Evolutionary conservation across 495 filamentous ascomycete genomes (phyloP), one percentile per base, ranked within the genome.

Genomic region (Daldinia childiae): DNA sequence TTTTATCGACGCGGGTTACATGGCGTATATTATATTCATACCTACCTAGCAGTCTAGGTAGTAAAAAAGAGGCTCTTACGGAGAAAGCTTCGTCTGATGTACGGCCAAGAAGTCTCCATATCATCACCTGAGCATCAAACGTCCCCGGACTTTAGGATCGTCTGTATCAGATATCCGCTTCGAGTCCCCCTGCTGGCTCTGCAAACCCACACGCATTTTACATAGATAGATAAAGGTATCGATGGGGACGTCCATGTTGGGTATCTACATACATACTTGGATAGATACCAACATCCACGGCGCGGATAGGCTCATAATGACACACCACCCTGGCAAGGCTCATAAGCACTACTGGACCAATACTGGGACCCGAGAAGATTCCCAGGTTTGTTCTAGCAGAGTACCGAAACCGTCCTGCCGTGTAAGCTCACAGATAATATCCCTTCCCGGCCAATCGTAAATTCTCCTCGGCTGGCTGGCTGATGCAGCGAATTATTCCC

Each of bases 401-500:
- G 72, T 71, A 74, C 72, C 72, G 68, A 74, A 71, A 71, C 63
- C 67, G 67, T 67, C 58, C 63, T 74, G 68, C 56, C 29, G 71
- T 74, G 71, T 65, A 74, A 70, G 60, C 55, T 50, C n/a, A 57
- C 24, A 32, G 54, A 27, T 24, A 38, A 9, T 12, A 50, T 19
- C 24, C 57, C 54, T 19, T 32, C 55, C 36, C 30, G 19, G 59
- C 48, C 66, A 61, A 66, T 54, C 58, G 62, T 61, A 68, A 64
- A 71, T 61, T 71, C 50, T 71, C 67, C 63, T 64, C 62, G 43
- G 43, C 17, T 48, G 43, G 43, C 43, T 48, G 43, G 43, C 8
- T 48, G 43, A 24, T 66, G 62, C 62, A 60, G 58, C 62, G 58
- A 70, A 70, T 62, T 41, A 29, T 52, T 29, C 12, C 50, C 24